Evolutionary conservation across 2,329 filamentous ascomycete genomes (phyloP).

Genomic region (Thermochaetoides dissita): DNA sequence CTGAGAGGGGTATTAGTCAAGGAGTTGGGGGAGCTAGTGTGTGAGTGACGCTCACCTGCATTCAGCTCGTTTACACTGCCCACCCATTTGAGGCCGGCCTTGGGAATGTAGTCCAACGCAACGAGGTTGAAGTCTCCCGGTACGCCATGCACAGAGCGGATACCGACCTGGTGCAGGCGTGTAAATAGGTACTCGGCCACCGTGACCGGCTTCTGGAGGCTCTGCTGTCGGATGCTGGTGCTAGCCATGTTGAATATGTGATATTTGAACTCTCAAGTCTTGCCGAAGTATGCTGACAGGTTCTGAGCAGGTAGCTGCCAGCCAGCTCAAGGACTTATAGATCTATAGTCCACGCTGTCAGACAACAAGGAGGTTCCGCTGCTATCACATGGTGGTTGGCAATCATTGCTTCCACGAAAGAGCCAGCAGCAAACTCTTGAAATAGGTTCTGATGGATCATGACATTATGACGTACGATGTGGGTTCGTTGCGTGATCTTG

Average conservation of each 20-base stretch:
- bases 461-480: too few species aligned
- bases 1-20: conserved; percentile 22
- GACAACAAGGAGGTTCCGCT: too few species aligned
- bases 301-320: too few species aligned
- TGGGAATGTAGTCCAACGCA: conserved; percentile 51
- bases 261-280: background rate
- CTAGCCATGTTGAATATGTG: background rate
- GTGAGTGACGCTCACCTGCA: conserved; percentile 36
- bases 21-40: too few species aligned
- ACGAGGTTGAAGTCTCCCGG: conserved; percentile 62
- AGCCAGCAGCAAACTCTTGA: too few species aligned
- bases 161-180: conserved; percentile 48
- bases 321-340: too few species aligned
- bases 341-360: too few species aligned
- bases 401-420: too few species aligned
- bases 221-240: conserved; percentile 23
- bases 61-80: conserved; percentile 62
- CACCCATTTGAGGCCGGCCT: conserved; percentile 47
- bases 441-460: too few species aligned
- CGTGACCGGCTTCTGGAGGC: conserved; percentile 31
- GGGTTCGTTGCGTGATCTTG: too few species aligned
- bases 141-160: conserved; percentile 53
- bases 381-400: too few species aligned
- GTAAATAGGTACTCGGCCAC: conserved; percentile 56
- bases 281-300: too few species aligned